phyloP scores from a whole-genome alignment of 1,284 basidiomycete species.

The Ustilago esculenta region DNA sequence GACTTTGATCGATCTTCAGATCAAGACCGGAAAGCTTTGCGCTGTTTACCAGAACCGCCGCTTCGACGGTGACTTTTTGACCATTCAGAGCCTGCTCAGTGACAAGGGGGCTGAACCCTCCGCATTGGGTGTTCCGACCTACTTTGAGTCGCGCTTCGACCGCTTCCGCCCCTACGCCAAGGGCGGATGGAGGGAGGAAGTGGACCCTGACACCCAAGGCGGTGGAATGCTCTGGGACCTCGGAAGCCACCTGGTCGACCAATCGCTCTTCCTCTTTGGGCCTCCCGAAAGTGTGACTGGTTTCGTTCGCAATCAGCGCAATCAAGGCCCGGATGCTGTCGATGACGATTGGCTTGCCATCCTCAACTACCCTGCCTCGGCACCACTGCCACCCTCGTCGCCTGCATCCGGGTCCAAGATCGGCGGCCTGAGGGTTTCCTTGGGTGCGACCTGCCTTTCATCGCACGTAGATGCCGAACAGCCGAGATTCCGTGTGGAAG shows the following conservation, averaged over 20 bases:
- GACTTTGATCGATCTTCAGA: constrained; percentile 48
- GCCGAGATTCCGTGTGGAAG: constrained; percentile 59
- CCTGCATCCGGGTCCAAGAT: constrained; percentile 51
- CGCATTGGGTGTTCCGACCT: constrained; percentile 58
- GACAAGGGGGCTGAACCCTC: constrained; percentile 49
- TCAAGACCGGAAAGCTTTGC: constrained; percentile 55
- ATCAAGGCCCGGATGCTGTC: constrained; percentile 48
- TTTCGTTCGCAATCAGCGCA: constrained; percentile 55
- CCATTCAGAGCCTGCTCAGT: constrained; percentile 53
- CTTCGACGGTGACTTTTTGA: constrained; percentile 64
- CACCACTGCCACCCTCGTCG: constrained; percentile 49
- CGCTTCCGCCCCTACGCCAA: constrained; percentile 62
- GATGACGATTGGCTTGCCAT: constrained; percentile 64
- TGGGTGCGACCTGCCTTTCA: constrained; percentile 60
- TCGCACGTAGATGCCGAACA: constrained; percentile 61
- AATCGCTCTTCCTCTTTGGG: constrained; percentile 61
- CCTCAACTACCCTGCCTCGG: constrained; percentile 50
- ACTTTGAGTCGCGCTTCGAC: constrained; percentile 63
- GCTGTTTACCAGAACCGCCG: constrained; percentile 64
- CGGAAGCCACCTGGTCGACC: constrained; percentile 63
- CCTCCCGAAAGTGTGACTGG: constrained; percentile 58
- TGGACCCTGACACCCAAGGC: constrained; percentile 54
- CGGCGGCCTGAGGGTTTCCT: constrained; percentile 50
- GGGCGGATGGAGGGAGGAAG: constrained; percentile 64
- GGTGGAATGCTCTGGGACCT: constrained; percentile 65